Evolutionary conservation across 805 yeast species (phyloP), one percentile per base, ranked within the genome.

Genomic region (Yamadazyma takamatsuzukensis): DNA sequence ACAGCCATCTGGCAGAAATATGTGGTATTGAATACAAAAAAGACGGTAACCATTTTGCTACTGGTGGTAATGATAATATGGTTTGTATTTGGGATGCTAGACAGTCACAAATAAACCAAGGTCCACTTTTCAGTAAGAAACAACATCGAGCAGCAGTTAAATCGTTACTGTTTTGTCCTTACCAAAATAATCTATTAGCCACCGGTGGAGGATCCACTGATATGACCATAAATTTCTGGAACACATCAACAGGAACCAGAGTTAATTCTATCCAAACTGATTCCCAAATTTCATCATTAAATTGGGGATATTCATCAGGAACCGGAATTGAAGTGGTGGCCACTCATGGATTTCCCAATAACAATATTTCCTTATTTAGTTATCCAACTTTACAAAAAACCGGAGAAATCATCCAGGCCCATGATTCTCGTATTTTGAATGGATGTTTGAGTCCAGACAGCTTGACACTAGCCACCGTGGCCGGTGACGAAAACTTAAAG

Each of bases 141-240:
- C 76, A 78, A 34, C 98, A 90, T 59, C 80, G 76, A 18, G 96
- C 97, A 0, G 97, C 97, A 0, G 96, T 90, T 4, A 93, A 93
- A 59, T 97, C 97, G 2, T 57, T 93, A 30, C 79, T 90, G 6
- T 90, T 97, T 96, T 83, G 95, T 53, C 97, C 97, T 2, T 82
- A 82, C 54, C 90, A 86, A 47, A 64, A 64, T 18, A 81, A 83
- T 39, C 59, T 89, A 33, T 68, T 90, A 32, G 97, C 97, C n/a
- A 83, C 96, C 3, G 98, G 97, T 5, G 98, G 98, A 32, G 98
- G 98, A 11, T 82, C 95, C 9, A 74, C 84, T 19, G 97, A 93
- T 59, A 82, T 79, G 53, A 75, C 80, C 29, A 84, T 90, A 38
- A 90, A 90, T 59, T 86, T 93, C 60, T 93, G 97, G 97, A 93